Evolutionary conservation across 805 yeast genomes (phyloP).

Genomic region (Groenewaldozyma tartarivorans): DNA sequence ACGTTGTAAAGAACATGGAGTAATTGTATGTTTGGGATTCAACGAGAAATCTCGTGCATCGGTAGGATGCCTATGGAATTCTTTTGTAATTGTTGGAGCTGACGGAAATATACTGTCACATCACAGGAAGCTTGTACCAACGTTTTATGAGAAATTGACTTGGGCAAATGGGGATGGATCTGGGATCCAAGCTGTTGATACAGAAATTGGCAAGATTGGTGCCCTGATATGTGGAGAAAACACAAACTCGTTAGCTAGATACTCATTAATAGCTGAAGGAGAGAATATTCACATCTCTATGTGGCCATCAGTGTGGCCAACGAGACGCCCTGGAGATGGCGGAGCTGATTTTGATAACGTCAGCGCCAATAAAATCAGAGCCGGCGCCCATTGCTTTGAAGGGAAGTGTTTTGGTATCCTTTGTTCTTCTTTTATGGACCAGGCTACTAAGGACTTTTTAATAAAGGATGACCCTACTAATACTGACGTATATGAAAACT

Average conservation of each 20-base stretch:
- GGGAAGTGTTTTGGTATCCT: slow-evolving; percentile 22
- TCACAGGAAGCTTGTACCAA: slow-evolving; percentile 20
- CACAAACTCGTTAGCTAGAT: slow-evolving; percentile 22
- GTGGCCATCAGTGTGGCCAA: slow-evolving; percentile 20
- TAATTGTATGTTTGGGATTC: slow-evolving; percentile 19
- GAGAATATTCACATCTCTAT: slow-evolving; percentile 20
- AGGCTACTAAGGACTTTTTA: slow-evolving; percentile 16
- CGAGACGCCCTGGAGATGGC: slow-evolving; percentile 11
- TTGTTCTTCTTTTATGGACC: slow-evolving; percentile 19
- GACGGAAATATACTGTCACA: slow-evolving; percentile 17
- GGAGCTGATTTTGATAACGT: slow-evolving; percentile 12
- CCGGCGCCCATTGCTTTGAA: slow-evolving; percentile 21
- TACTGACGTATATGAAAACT: slow-evolving; percentile 12
- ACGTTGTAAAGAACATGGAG: slow-evolving; percentile 14
- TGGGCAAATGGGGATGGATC: slow-evolving; percentile 22
- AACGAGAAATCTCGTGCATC: slow-evolving; percentile 18
- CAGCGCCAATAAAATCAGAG: slow-evolving; percentile 19
- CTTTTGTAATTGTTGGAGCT: slow-evolving; percentile 17
- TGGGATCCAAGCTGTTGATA: slow-evolving; percentile 18
- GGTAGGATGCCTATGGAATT: slow-evolving; percentile 23
- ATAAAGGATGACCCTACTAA: slow-evolving; percentile 21
- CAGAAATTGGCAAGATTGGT: slow-evolving; percentile 18
- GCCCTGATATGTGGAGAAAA: slow-evolving; percentile 21
- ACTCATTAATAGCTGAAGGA: slow-evolving; percentile 20
- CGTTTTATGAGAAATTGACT: slow-evolving; percentile 17